A percentile compares a stretch with the other conserved stretches of the same genome.
These are phyloP conservation scores for Trypanosoma theileri DNA, from an alignment of 208 protist species.

Conservation along the genomic window DNA sequence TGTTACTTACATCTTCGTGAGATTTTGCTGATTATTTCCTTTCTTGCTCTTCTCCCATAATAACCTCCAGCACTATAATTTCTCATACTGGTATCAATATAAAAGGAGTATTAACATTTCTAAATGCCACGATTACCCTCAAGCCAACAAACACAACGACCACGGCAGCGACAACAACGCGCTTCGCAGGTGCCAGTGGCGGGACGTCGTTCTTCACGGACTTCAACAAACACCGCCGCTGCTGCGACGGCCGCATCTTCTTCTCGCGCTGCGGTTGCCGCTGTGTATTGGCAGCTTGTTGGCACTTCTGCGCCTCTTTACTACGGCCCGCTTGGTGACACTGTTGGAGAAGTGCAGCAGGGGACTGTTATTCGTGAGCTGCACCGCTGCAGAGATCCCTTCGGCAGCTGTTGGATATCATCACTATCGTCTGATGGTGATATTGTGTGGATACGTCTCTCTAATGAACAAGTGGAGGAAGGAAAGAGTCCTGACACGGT, in stretches of 20 bases:
- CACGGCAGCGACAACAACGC: constrained; percentile 1
- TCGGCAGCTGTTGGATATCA: constrained; percentile 70
- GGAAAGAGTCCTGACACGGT: background rate
- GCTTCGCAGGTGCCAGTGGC: background rate
- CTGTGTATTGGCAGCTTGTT: constrained; percentile 56
- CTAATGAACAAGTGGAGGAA: background rate
- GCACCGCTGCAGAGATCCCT: constrained; percentile 59
- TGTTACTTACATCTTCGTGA: too few species aligned
- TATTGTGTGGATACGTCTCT: constrained; percentile 42
- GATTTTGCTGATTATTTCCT: too few species aligned
- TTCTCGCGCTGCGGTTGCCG: background rate
- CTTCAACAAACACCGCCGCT: background rate
- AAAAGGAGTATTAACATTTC: too few species aligned
- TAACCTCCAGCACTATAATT: too few species aligned
- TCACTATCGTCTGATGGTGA: constrained; percentile 40
- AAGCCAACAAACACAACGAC: too few species aligned
- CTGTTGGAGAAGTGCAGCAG: constrained; percentile 39
- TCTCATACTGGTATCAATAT: too few species aligned
- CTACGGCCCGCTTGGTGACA: constrained; percentile 64
- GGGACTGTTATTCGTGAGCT: constrained; percentile 62
- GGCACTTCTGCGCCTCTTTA: constrained; percentile 40
- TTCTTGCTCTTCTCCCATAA: too few species aligned
- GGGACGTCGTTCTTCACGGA: background rate
- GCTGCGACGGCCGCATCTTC: background rate
- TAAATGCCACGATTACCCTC: constrained; percentile 20